Evolutionary conservation across 1,284 basidiomycete genomes (phyloP), one percentile per base, ranked within the genome.

Genomic region (Sparassis latifolia): DNA sequence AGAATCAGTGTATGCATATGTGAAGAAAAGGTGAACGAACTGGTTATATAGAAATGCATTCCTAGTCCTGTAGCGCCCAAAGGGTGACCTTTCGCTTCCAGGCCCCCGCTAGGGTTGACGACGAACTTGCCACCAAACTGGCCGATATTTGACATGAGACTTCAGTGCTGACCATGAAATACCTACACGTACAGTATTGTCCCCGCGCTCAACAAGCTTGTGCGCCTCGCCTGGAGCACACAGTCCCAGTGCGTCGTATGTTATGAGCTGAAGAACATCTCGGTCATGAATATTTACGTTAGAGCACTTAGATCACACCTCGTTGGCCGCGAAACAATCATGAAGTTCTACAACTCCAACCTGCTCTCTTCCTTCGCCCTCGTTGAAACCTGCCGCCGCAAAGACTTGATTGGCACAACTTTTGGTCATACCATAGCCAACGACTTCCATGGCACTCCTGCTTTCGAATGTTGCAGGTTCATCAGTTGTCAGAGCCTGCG

Each of bases 1-100:
- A 20, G 20, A 20, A 20, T 20, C 47, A n/a, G 55, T 44, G 46
- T 33, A 33, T 51, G 12, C 3, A 39, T 31, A n/a, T 28, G 28
- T 45, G 42, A 6, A 20, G 20, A 20, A 20, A 10, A 33, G 20
- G 42, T 7, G 12, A 5, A 74, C 82, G 58, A 65, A 84, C 84
- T 87, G 57, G 83, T 78, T 55, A 93, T 87, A 64, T 91, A 93
- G 66, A 90, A 92, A 63, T 90, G 86, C 89, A 92, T 92, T 35
- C 87, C 90, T 12, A 93, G 68, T 1, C 91, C 91, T 5, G 88
- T 91, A 2, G 90, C 91, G 41, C 91, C 90, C 27, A 92, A 74
- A 2, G 89, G 89, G 64, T 90, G 86, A 2, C 91, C 91, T 64
- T 92, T 93, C 33, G 88, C 87, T 64, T 93, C 89, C 33, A 94